Conservation (phyloP, 495 filamentous ascomycete genomes). For the Podospora pseudoanserina region DNA sequence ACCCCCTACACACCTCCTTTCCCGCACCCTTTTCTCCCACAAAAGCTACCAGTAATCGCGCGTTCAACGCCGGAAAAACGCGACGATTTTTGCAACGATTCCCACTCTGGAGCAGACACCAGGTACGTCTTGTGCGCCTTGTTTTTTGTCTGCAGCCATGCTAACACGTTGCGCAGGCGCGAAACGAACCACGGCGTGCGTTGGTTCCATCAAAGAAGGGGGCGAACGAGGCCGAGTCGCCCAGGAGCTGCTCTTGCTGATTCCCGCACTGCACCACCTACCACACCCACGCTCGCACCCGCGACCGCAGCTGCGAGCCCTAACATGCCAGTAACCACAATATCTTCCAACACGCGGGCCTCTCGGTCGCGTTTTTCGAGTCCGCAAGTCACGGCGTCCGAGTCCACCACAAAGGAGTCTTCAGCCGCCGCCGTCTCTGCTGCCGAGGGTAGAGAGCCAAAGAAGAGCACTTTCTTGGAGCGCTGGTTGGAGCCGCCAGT, state of each 20-base stretch:
- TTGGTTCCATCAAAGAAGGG: slow-evolving; percentile 32
- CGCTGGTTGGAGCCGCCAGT: slow-evolving; percentile 70
- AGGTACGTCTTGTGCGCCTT: slow-evolving; percentile 19
- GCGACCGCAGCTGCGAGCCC: slow-evolving; percentile 5
- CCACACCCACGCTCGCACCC: slow-evolving; percentile 6
- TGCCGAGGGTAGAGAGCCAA: slow-evolving; percentile 26
- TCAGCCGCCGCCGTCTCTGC: slow-evolving; percentile 9
- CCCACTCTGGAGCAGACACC: slow-evolving; percentile 19
- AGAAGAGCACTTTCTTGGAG: slow-evolving; percentile 42
- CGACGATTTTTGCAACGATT: slow-evolving; percentile 21
- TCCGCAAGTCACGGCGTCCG: slow-evolving; percentile 43
- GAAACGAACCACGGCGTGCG: slow-evolving; percentile 17
- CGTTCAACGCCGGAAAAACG: slow-evolving; percentile 23
- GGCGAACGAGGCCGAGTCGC: slow-evolving; percentile 19
- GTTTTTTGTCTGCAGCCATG: slow-evolving; percentile 19
- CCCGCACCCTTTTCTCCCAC: slow-evolving; percentile 21
- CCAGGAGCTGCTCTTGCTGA: slow-evolving; percentile 11
- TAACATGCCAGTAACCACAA: slow-evolving; percentile 29
- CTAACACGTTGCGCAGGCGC: slow-evolving; percentile 34
- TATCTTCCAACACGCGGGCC: slow-evolving; percentile 34
- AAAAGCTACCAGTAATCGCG: slow-evolving; percentile 17
- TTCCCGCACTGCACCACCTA: slow-evolving; percentile 4
- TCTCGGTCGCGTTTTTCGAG: slow-evolving; percentile 55
- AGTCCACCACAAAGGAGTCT: slow-evolving; percentile 22
- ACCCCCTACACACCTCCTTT: slow-evolving; percentile 17